A percentile compares a stretch with the other conserved stretches of the same genome.
phyloP scores from a whole-genome alignment of 257 asterid genomes.

The Lycium barbarum region DNA sequence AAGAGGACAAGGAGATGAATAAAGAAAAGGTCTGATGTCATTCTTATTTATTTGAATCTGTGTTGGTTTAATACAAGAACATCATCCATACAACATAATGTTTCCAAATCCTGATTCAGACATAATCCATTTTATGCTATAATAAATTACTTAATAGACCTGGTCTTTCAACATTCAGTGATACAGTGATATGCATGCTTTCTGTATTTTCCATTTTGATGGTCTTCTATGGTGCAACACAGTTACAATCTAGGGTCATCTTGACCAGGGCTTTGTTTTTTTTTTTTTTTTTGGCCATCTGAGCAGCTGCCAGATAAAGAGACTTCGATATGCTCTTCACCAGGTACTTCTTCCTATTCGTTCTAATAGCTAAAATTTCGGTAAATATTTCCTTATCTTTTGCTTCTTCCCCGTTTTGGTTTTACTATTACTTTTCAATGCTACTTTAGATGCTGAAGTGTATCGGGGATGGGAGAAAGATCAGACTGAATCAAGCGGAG shows the following conservation, averaged over 20 bases:
- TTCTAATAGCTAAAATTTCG: constrained; percentile 30
- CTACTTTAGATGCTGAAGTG: constrained; percentile 55
- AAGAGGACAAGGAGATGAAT: constrained; percentile 45
- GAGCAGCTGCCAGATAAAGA: constrained; percentile 43
- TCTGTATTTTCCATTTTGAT: constrained; percentile 7
- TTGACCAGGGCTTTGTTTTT: constrained; percentile 25
- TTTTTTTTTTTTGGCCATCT: constrained; percentile 36
- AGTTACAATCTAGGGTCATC: background rate
- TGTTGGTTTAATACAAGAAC: background rate
- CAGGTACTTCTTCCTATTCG: constrained; percentile 47
- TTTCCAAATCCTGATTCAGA: constrained; percentile 1
- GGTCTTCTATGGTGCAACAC: background rate
- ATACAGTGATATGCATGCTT: background rate
- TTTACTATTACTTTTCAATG: constrained; percentile 28
- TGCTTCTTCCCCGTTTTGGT: constrained; percentile 1
- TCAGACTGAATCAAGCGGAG: constrained; percentile 45
- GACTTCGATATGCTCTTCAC: constrained; percentile 38
- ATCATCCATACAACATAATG: background rate
- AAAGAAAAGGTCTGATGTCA: constrained; percentile 54
- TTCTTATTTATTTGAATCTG: constrained; percentile 23
- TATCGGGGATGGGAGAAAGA: constrained; percentile 39
- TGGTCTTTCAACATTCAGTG: background rate
- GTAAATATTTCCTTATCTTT: constrained; percentile 29
- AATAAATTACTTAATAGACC: constrained; percentile 6
- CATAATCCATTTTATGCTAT: constrained; percentile 2